Evolutionary conservation across 768 basidiomycete genomes (phyloP), one percentile per base, ranked within the genome.

Genomic region (Ramaria sp.): DNA sequence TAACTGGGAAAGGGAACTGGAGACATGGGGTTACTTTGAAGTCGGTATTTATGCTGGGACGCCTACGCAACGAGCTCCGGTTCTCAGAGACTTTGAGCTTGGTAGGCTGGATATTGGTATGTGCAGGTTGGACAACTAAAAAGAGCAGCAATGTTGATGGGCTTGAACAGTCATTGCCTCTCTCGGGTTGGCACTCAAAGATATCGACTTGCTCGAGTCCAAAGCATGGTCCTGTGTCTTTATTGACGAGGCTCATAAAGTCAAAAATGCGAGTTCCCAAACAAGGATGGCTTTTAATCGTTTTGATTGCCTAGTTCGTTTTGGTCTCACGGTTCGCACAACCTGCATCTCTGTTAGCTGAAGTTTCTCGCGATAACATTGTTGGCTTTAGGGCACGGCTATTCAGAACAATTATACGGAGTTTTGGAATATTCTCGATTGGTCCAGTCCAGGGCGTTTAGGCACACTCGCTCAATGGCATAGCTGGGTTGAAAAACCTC

Each of bases 21-120:
- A 83, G 59, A 88, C 81, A 88, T 98, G 95, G 95, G 88, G 89
- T 0, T 94, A 92, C 65, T 94, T 97, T 59, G 90, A 94, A 66
- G 82, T 88, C 38, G 88, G 83, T 1, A 66, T 82, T 48, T 93
- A 86, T 61, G 77, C 72, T 16, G 82, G 83, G 0, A 61, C 61
- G 0, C 73, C 64, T 0, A 70, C 77, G 43, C 73, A 79, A 27
- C 78, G 85, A 49, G 71, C 71, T 24, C 68, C 71, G 0, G 76
- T 86, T 0, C 67, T 91, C 0, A 70, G 71, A 0, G 80, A 87
- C 50, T 97, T 97, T 67, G 79, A 77, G 59, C 69, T 85, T 63
- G 95, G 95, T 0, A 76, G 89, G 49, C 69, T 91, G 2, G 94
- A 97, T 61, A 78, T 96, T 30, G 72, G 93, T 91, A 58, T 50